These are phyloP conservation scores for Rhodomyrtus tomentosa DNA, from an alignment of 345 rosid genomes.

Conservation along the genomic window DNA sequence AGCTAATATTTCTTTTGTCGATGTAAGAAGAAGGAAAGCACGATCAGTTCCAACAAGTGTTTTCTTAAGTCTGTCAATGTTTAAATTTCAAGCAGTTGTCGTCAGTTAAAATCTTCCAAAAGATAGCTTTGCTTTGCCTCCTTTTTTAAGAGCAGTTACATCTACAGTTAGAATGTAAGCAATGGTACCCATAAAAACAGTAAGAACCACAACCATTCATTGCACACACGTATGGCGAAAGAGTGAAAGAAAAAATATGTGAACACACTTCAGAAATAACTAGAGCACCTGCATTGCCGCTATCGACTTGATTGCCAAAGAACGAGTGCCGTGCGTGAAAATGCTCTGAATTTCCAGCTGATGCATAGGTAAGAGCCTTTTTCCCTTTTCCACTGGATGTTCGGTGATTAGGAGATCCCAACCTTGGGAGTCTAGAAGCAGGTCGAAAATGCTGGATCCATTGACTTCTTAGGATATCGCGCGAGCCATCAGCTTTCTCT, in stretches of 20 bases:
- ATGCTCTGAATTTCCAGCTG: constrained; percentile 14
- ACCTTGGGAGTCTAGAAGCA: constrained; percentile 6
- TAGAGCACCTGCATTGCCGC: constrained; percentile 27
- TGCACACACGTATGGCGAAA: background rate
- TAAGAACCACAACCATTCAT: background rate
- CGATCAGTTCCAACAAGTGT: background rate
- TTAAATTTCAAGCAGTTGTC: background rate
- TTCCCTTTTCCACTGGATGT: constrained; percentile 18
- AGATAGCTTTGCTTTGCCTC: background rate
- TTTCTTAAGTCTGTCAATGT: background rate
- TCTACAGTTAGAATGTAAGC: background rate
- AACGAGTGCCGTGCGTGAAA: constrained; percentile 7
- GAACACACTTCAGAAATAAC: background rate
- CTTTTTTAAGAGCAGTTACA: background rate
- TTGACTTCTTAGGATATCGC: constrained; percentile 26
- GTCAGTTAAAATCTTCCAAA: background rate
- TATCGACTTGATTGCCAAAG: constrained; percentile 11
- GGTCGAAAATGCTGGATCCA: constrained; percentile 62
- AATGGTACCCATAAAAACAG: background rate
- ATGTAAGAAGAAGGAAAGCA: background rate
- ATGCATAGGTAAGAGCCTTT: constrained; percentile 14
- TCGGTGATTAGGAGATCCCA: constrained; percentile 1
- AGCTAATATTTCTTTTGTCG: background rate
- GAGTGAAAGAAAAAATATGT: background rate
- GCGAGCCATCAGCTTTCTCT: constrained; percentile 13